Evolutionary conservation across 176 grass and related monocot species (phyloP), one percentile per base, ranked within the genome.

Genomic region (Paspalum notatum): DNA sequence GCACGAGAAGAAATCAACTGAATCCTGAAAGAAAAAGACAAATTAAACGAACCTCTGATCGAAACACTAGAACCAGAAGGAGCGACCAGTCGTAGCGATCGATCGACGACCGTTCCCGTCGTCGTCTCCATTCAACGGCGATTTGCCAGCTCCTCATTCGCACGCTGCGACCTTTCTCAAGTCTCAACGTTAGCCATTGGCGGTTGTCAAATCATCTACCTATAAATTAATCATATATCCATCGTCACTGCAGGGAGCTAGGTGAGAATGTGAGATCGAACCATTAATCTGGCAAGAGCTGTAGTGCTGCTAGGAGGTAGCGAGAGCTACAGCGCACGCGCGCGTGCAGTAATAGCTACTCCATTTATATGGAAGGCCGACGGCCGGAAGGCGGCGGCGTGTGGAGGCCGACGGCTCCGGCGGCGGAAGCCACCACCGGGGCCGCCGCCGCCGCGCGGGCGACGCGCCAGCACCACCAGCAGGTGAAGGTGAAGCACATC

Each of bases 401-500:
- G 38, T 21, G 20, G 66, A 25, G 27, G 52, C 54, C 13, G 6
- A n/a, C 8, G 16, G 13, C 63, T 44, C 25, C 14, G 1, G 14
- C 14, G 1, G 14, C 3, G 2, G 25, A 9, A 20, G n/a, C 11
- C 0, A 24, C 43, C 44, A 8, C 3, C 12, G 15, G 12, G 21
- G 11, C 42, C 18, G 66, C 32, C 22, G 43, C 42, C 32, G 50
- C 24, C n/a, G 47, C 38, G 1, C 54, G 22, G 52, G 9, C 32
- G 53, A 12, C 42, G 45, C 43, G 14, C 10, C 56, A 55, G 1
- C 66, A 14, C 16, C 66, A 9, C 5, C 56, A 54, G 3, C 49
- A 21, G 25, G 75, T 88, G 59, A 79, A 84, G 68, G 81, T 88
- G 60, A 88, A 40, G 75, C 86, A 84, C 80, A 79, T 88, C 75